phyloP scores from a whole-genome alignment of 495 filamentous ascomycete genomes.

The Jackrogersella multiformis region DNA sequence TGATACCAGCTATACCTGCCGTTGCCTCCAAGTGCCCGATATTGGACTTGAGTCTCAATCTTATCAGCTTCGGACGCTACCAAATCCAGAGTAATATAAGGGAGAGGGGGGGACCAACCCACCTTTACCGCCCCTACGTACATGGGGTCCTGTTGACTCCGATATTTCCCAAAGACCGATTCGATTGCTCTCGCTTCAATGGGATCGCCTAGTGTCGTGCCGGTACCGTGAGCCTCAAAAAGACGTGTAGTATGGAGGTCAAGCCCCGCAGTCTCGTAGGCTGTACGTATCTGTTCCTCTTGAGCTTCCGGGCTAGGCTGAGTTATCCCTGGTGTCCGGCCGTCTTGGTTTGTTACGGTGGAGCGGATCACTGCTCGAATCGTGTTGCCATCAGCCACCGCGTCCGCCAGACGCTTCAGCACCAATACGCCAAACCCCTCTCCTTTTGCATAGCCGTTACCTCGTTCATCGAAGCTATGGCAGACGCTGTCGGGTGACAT shows the following conservation, averaged over 20 bases:
- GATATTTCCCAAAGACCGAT: background rate
- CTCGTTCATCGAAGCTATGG: slow-evolving; percentile 62
- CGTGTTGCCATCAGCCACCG: slow-evolving; percentile 56
- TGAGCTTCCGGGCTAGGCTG: slow-evolving; percentile 60
- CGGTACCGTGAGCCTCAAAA: slow-evolving; percentile 61
- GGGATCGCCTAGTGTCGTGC: slow-evolving; percentile 60
- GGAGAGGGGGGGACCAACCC: no score
- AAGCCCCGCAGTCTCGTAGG: slow-evolving; percentile 57
- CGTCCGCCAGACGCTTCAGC: slow-evolving; percentile 62
- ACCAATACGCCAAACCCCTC: slow-evolving; percentile 64
- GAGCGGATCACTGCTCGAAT: slow-evolving; percentile 66
- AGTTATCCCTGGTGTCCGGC: slow-evolving; percentile 57
- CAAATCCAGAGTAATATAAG: no score
- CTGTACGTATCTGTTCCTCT: slow-evolving; percentile 53
- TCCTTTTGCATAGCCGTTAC: slow-evolving; percentile 67
- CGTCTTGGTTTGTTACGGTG: slow-evolving; percentile 60
- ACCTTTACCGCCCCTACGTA: slow-evolving; percentile 60
- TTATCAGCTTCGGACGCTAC: no score
- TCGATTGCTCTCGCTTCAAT: slow-evolving; percentile 45
- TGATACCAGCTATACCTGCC: slow-evolving; percentile 57
- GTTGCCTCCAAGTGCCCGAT: slow-evolving; percentile 62
- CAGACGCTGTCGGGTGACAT: slow-evolving; percentile 52
- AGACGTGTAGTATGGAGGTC: slow-evolving; percentile 51
- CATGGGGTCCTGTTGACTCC: background rate
- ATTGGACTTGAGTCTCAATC: slow-evolving; percentile 51